These are phyloP conservation scores for Colletotrichum tamarilloi DNA, from an alignment of 2,329 filamentous ascomycete species.

Conservation along the genomic window DNA sequence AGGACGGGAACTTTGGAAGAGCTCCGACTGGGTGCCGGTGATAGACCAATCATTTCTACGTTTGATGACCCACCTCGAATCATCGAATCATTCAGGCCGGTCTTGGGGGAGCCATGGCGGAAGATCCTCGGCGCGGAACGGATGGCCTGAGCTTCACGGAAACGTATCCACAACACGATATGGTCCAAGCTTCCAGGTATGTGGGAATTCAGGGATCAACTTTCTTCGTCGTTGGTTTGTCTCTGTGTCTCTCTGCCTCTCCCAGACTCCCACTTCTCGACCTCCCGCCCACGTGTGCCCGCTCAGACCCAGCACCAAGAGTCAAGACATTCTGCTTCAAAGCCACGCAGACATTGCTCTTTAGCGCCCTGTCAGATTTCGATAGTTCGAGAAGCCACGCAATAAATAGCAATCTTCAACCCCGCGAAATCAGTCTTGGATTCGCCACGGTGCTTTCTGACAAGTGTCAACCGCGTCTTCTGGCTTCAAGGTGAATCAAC, in stretches of 20 bases:
- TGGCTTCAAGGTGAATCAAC: background rate
- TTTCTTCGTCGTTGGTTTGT: background rate
- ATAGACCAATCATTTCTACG: background rate
- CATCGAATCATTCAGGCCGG: background rate
- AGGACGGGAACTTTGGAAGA: background rate
- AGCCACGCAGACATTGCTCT: background rate
- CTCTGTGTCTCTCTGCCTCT: background rate
- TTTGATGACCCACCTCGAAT: background rate
- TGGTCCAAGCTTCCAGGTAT: conserved; percentile 12
- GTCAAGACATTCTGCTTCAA: background rate
- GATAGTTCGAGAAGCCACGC: conserved; percentile 8
- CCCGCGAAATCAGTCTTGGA: background rate
- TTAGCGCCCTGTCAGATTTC: conserved; percentile 13
- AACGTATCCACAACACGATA: background rate
- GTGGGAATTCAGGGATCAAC: conserved; percentile 5
- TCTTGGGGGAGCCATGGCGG: background rate
- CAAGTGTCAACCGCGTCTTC: conserved; percentile 4
- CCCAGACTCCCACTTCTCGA: background rate
- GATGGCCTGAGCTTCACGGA: conserved; percentile 1
- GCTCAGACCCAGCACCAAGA: background rate
- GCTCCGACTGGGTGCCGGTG: background rate
- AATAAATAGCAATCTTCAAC: background rate
- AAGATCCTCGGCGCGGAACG: conserved; percentile 15
- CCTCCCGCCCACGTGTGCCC: background rate
- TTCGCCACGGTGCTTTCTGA: background rate